Evolutionary conservation across 495 filamentous ascomycete genomes (phyloP).

Genomic region (Penicillium egyptiacum): DNA sequence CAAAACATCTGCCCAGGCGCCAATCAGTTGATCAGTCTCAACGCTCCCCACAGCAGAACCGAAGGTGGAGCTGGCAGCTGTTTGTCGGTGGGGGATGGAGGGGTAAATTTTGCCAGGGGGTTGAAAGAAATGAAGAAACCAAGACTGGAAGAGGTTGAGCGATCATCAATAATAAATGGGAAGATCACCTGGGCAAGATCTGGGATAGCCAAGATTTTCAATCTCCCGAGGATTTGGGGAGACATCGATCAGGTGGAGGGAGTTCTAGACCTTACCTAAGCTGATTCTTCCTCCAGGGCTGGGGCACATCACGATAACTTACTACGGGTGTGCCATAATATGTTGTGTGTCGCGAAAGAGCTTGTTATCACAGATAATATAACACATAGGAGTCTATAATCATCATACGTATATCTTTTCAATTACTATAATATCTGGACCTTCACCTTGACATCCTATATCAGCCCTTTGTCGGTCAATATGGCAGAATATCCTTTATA

Average conservation of each 20-base stretch:
- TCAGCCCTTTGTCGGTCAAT: neutral
- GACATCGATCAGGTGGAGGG: neutral
- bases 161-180: neutral
- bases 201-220: neutral
- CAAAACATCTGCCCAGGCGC: conserved; percentile 23
- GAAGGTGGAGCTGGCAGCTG: conserved; percentile 32
- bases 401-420: too few relatives aligned
- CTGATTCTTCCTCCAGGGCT: neutral
- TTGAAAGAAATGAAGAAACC: neutral
- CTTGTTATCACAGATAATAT: neutral
- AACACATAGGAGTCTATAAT: neutral
- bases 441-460: neutral
- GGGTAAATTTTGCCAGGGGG: conserved; percentile 9
- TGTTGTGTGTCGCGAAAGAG: neutral
- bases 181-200: neutral
- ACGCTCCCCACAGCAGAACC: conserved; percentile 33
- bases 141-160: neutral
- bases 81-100: conserved; percentile 16
- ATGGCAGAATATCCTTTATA: neutral
- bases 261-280: conserved; percentile 10
- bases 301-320: neutral
- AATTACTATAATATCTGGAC: too few relatives aligned
- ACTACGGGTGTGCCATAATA: neutral
- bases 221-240: neutral
- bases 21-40: conserved; percentile 33